Evolutionary conservation across 1,284 basidiomycete species (phyloP), one percentile per base, ranked within the genome.

Genomic region (Inonotus hispidus): DNA sequence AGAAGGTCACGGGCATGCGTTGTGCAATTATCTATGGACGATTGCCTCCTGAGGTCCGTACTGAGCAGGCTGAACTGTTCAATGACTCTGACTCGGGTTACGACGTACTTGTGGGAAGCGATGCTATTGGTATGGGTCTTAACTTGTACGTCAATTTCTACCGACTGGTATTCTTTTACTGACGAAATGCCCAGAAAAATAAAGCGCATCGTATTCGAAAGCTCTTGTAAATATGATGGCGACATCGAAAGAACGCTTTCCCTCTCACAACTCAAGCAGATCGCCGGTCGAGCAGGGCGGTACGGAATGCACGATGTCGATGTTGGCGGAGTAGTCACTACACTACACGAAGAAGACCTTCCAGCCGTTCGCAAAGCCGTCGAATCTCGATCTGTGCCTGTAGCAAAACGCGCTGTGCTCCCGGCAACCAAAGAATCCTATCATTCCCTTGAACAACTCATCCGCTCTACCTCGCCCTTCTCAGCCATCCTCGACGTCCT

Each of bases 51-150:
- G 94, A 98, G 71, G 85, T 93, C 27, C 80, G 95, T 41, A 90
- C 86, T 66, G 90, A 94, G 69, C 94, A 98, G 72, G 95, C 95
- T 0, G 83, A 84, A 55, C 78, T 93, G 37, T 97, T 97, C 79
- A 97, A 98, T 70, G 82, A 90, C 56, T 83, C 83, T 0, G 70
- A 83, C 53, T 91, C 87, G 25, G 87, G 84, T 1, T 88, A 90
- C 66, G 90, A 95, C 69, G 86, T 97, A 2, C 80, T 98, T 60
- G 85, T 97, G 5, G 95, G 92, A 0, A 94, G 90, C 69, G 95
- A 98, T 72, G 93, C 94, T 0, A 88, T 98, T 56, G 95, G 95
- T 0, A 95, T 98, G 93, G 95, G 95, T 0, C 79, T 98, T n/a
- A 97, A 98, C 69, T 75, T 98, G 92, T 93, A 71, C 60, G 92